Percentiles rank a stretch among this genome's conserved stretches.
These are phyloP conservation scores for Cercophora scortea DNA, from an alignment of 495 filamentous ascomycete species.

Conservation along the genomic window DNA sequence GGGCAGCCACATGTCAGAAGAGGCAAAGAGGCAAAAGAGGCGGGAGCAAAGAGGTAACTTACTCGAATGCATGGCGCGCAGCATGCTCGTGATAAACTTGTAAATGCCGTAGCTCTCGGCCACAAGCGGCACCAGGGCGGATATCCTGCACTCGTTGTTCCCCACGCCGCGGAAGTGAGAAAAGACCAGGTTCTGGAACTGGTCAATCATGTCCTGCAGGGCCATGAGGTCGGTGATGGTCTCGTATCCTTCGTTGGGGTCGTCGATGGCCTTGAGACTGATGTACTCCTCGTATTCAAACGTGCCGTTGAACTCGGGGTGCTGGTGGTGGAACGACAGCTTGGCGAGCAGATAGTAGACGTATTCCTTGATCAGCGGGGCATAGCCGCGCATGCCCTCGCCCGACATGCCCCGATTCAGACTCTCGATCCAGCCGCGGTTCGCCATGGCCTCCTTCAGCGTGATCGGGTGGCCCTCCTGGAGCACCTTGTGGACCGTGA, in stretches of 20 bases:
- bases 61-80: slow-evolving; percentile 95
- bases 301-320: slow-evolving; percentile 97
- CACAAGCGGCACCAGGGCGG: slow-evolving; percentile 84
- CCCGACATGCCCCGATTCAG: slow-evolving; percentile 76
- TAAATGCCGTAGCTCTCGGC: slow-evolving; percentile 98
- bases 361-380: slow-evolving; percentile 87
- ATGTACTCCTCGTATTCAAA: slow-evolving; percentile 99
- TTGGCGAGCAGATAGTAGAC: slow-evolving; percentile 91
- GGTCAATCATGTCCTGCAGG: slow-evolving; percentile 94
- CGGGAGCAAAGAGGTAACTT: slow-evolving; percentile 22
- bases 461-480: slow-evolving; percentile 91
- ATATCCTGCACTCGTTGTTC: slow-evolving; percentile 96
- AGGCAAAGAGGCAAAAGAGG: slow-evolving; percentile 4
- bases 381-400: slow-evolving; percentile 87
- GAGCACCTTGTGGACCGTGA: slow-evolving; percentile 90
- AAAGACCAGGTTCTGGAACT: slow-evolving; percentile 96
- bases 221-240: slow-evolving; percentile 95
- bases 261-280: slow-evolving; percentile 94
- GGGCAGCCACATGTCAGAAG: slow-evolving; percentile 18
- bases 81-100: slow-evolving; percentile 92
- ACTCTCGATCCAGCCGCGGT: slow-evolving; percentile 87
- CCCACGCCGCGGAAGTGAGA: slow-evolving; percentile 84
- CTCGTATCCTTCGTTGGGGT: slow-evolving; percentile 98
- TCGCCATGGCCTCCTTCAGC: slow-evolving; percentile 79
- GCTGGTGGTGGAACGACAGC: slow-evolving; percentile 86